Conservation (phyloP, 2,329 filamentous ascomycete species). For the Ilyonectria destructans region DNA sequence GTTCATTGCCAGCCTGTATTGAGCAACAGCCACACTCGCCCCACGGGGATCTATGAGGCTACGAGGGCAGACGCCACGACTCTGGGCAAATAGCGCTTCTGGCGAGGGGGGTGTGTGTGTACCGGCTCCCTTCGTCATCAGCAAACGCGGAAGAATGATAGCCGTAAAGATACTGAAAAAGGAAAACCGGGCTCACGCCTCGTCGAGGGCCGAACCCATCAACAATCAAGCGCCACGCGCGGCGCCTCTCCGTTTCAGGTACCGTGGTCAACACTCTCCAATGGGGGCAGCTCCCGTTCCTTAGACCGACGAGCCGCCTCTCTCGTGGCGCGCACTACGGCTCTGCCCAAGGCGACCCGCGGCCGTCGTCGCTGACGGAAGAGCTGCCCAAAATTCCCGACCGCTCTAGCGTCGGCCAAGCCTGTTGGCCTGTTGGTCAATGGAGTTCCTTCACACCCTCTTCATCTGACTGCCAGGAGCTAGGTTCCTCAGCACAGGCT, state of each 20-base stretch:
- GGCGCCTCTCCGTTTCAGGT: constrained; percentile 47
- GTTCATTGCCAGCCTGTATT: background rate
- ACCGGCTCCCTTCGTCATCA: background rate
- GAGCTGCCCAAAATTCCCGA: constrained; percentile 31
- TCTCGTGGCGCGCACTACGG: constrained; percentile 39
- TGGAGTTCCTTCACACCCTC: constrained; percentile 3
- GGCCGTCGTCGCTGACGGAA: constrained; percentile 31
- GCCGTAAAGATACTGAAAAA: constrained; percentile 8
- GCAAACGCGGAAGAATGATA: constrained; percentile 2
- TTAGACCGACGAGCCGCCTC: constrained; percentile 40
- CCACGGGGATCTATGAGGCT: background rate
- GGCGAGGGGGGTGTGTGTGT: background rate
- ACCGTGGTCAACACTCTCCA: constrained; percentile 40
- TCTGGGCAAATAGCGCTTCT: background rate
- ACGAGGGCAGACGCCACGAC: background rate
- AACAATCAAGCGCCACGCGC: constrained; percentile 44
- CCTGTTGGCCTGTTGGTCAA: constrained; percentile 9
- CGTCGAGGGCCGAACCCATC: constrained; percentile 26
- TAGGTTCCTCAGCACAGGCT: constrained; percentile 18
- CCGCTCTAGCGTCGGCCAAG: constrained; percentile 23
- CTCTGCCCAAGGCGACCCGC: constrained; percentile 28
- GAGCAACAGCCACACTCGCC: background rate
- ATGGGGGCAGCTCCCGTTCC: constrained; percentile 43
- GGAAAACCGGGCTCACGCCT: constrained; percentile 24
- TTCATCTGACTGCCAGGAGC: background rate